Evolutionary conservation across 495 filamentous ascomycete genomes (phyloP).

Genomic region (Podospora appendiculata): DNA sequence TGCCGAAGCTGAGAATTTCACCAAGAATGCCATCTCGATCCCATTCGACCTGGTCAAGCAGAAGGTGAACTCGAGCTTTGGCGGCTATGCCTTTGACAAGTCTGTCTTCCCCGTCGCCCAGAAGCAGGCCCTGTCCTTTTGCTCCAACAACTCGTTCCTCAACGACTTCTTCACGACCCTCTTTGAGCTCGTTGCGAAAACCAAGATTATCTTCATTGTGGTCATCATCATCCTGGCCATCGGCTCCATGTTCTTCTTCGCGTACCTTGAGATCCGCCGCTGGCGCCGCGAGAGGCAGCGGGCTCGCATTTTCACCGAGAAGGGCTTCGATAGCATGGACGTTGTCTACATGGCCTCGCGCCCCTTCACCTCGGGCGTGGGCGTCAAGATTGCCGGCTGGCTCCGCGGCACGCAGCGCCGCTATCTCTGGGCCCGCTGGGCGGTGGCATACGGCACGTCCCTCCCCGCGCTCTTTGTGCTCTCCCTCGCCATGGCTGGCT

Average conservation of each 20-base stretch:
- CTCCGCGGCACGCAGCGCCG: slow-evolving; percentile 51
- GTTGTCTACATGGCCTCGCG: slow-evolving; percentile 81
- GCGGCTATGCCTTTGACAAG: slow-evolving; percentile 67
- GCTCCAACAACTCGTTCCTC: slow-evolving; percentile 75
- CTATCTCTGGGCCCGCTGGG: slow-evolving; percentile 73
- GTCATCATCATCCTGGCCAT: slow-evolving; percentile 63
- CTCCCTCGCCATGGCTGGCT: slow-evolving; percentile 74
- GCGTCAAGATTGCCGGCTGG: slow-evolving; percentile 63
- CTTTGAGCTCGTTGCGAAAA: slow-evolving; percentile 47
- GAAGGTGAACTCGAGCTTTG: slow-evolving; percentile 57
- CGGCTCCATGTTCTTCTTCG: slow-evolving; percentile 67
- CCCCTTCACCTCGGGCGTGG: slow-evolving; percentile 61
- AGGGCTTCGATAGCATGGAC: slow-evolving; percentile 72
- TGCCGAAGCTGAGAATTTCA: slow-evolving; percentile 69
- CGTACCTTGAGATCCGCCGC: slow-evolving; percentile 68
- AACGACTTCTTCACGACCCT: slow-evolving; percentile 78
- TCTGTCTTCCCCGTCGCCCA: slow-evolving; percentile 68
- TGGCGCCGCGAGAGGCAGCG: slow-evolving; percentile 67
- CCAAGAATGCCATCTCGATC: slow-evolving; percentile 56
- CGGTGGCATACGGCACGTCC: slow-evolving; percentile 78
- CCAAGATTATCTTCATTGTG: slow-evolving; percentile 66
- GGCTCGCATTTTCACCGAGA: slow-evolving; percentile 54
- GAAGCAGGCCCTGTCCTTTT: slow-evolving; percentile 80
- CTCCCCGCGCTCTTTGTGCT: slow-evolving; percentile 80
- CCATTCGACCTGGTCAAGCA: slow-evolving; percentile 76